These are phyloP conservation scores for Collybia nuda DNA, from an alignment of 768 basidiomycete genomes.

Conservation along the genomic window DNA sequence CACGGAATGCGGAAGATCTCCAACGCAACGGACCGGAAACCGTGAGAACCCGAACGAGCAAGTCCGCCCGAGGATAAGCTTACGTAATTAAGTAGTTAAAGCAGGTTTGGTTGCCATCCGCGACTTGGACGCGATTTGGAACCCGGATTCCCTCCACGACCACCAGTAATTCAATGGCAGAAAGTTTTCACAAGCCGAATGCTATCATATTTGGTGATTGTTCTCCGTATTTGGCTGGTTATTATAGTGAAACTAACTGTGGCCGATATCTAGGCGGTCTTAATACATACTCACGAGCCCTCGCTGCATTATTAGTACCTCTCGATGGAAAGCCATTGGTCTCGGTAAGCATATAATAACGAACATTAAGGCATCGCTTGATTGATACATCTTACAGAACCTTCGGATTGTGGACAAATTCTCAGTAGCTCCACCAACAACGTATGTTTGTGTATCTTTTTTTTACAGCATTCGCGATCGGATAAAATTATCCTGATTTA, in stretches of 20 bases:
- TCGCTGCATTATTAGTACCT: slow-evolving; percentile 69
- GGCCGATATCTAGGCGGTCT: slow-evolving; percentile 59
- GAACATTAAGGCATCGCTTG: slow-evolving; percentile 12
- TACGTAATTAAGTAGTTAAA: slow-evolving; percentile 18
- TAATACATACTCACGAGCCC: slow-evolving; percentile 74
- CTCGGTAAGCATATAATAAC: slow-evolving; percentile 47
- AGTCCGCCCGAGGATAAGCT: background rate
- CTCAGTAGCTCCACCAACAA: slow-evolving; percentile 72
- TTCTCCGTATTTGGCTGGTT: background rate
- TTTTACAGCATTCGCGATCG: slow-evolving; percentile 19
- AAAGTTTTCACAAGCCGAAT: slow-evolving; percentile 45
- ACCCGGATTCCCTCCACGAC: slow-evolving; percentile 5
- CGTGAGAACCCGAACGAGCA: background rate
- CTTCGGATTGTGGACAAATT: slow-evolving; percentile 75
- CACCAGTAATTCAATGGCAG: slow-evolving; percentile 26
- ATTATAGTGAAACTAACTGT: background rate
- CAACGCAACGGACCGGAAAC: slow-evolving; percentile 2
- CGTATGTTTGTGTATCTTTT: slow-evolving; percentile 38
- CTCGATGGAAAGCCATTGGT: slow-evolving; percentile 67
- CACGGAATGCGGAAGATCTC: background rate
- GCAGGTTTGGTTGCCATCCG: slow-evolving; percentile 10
- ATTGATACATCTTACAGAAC: slow-evolving; percentile 39
- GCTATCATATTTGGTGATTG: slow-evolving; percentile 76
- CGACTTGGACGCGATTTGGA: slow-evolving; percentile 5
- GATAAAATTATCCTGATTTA: slow-evolving; percentile 21